These are phyloP conservation scores for Verticillium alfalfae DNA, from an alignment of 2,329 filamentous ascomycete species.

Conservation along the genomic window DNA sequence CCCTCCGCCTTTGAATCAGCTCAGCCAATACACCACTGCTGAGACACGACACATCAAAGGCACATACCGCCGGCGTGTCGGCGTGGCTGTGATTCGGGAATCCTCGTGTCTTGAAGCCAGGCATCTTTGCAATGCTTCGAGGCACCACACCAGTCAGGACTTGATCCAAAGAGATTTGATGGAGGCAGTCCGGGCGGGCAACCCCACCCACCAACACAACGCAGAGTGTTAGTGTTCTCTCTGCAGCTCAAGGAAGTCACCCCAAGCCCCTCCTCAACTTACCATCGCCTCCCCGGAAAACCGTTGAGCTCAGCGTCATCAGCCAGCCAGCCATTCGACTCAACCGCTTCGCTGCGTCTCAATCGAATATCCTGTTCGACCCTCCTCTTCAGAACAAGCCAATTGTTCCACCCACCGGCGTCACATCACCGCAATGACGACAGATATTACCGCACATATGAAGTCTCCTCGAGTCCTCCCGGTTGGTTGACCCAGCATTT, in stretches of 20 bases:
- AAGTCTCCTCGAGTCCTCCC: neutral
- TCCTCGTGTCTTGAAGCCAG: neutral
- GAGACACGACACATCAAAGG: neutral
- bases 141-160: no score
- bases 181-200: no score
- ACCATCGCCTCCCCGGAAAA: neutral
- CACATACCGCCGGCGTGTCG: neutral
- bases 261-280: neutral
- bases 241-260: neutral
- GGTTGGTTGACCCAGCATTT: neutral
- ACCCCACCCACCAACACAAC: neutral
- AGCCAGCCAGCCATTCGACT: neutral
- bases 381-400: neutral
- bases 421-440: neutral
- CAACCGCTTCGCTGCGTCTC: no score
- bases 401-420: neutral
- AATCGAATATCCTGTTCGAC: neutral
- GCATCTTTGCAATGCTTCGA: neutral
- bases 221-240: neutral
- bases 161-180: no score
- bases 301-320: neutral
- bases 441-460: neutral
- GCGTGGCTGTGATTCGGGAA: neutral
- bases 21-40: neutral
- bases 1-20: neutral